Base-by-base conservation (phyloP, 768 basidiomycete species). In the Trametes coccinea region DNA sequence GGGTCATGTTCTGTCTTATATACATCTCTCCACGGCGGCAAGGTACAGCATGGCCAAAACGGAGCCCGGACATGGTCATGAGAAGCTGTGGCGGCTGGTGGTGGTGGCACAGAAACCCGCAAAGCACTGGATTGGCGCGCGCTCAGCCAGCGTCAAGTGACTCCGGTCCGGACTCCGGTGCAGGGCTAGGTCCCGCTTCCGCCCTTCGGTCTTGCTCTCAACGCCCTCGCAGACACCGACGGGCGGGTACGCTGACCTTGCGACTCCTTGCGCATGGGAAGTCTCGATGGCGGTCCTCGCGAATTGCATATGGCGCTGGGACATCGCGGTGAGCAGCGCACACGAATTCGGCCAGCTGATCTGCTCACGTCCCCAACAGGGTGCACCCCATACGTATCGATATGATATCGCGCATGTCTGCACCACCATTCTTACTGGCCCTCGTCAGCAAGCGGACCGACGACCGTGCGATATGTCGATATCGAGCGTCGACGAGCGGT, bases 141-240 rank as follows among this genome's bases (percentile, higher is more conserved):
- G 13, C 22, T 30, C 41, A 41, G 17, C 34, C 45, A 29, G 17
- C 43, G 49, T 53, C 61, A 53, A 47, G 54, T 52, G 61, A 51
- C 61, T 43, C 9, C 61, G 61, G 61, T 16, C 61, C 61, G 61
- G 27, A 13, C 3, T 16, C 51, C 56, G 55, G 22, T 14, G 27
- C 33, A 37, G 48, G 52, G 52, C 60, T 39, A 31, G 55, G 31
- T 46, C 37, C 7, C 16, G 27, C 27, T 27, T 29, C 39, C 22
- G 30, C 5, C 17, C 9, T 43, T 41, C 29, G 22, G 8, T 40
- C 22, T 39, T 47, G 33, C n/a, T n/a, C 17, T 30, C 53, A 37
- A 45, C 33, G 27, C 33, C 11, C n/a, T 49, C 48, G 56, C 39
- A 44, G 30, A 29, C 34, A 14, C 53, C 40, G 40, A 22, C 37